Evolutionary conservation across 306 rosid species (phyloP).

Genomic region (Sphenostylis stenocarpa): DNA sequence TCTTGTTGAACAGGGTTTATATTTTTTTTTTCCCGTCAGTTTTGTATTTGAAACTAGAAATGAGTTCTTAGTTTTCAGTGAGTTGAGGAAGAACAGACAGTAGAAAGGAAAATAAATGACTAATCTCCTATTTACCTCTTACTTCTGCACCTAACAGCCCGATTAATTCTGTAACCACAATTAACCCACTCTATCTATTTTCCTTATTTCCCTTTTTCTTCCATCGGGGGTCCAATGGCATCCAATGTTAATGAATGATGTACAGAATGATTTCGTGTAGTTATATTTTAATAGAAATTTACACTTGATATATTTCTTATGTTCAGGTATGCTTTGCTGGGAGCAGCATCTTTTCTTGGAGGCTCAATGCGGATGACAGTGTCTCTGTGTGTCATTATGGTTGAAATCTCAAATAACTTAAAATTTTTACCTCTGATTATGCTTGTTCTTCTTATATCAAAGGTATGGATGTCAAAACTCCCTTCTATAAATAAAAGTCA

Average conservation of each 20-base stretch:
- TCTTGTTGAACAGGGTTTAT: not conserved
- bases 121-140: not conserved
- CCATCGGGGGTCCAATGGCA: not conserved
- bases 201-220: not conserved
- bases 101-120: not conserved
- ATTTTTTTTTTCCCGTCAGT: not conserved
- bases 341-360: slow-evolving; percentile 99
- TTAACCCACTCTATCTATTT: not conserved
- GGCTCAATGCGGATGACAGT: slow-evolving; percentile 99
- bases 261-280: not conserved
- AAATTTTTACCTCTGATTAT: slow-evolving; percentile 83
- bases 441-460: slow-evolving; percentile 98
- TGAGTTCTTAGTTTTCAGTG: not conserved
- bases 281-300: slow-evolving; percentile 33
- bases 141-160: not conserved
- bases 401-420: slow-evolving; percentile 93
- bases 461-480: slow-evolving; percentile 53
- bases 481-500: slow-evolving; percentile 8
- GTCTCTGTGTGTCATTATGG: slow-evolving; percentile 96
- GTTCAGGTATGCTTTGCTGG: slow-evolving; percentile 91
- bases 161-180: not conserved
- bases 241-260: slow-evolving; percentile 1
- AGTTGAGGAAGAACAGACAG: not conserved
- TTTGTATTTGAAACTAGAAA: not conserved
- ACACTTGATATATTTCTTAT: slow-evolving; percentile 39